Evolutionary conservation across 2,329 filamentous ascomycete genomes (phyloP).

Genomic region (Amesomyces nigricolor): DNA sequence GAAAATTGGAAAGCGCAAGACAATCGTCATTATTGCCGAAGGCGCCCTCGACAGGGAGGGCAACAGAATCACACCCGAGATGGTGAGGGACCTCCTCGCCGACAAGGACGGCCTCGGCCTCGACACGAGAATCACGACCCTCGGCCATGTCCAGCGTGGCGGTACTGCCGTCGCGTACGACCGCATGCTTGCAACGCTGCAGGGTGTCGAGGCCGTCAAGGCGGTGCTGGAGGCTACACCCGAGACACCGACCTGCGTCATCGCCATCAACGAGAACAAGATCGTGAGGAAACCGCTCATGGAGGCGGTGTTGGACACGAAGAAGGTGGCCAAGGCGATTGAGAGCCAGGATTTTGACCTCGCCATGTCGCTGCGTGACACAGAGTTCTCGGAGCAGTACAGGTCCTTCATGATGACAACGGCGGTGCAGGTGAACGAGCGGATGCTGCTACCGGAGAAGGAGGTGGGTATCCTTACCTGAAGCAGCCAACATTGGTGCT

Average conservation of each 20-base stretch:
- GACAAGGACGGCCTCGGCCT: constrained; percentile 68
- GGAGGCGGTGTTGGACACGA: constrained; percentile 80
- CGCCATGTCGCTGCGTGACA: constrained; percentile 83
- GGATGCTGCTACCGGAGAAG: constrained; percentile 60
- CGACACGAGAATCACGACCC: constrained; percentile 89
- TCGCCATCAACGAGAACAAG: constrained; percentile 96
- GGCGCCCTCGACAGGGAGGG: constrained; percentile 82
- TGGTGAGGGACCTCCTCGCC: constrained; percentile 85
- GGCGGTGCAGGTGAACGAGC: constrained; percentile 64
- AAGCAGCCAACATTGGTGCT: constrained; percentile 22
- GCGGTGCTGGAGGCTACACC: constrained; percentile 86
- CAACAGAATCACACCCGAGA: constrained; percentile 72
- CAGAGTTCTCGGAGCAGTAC: constrained; percentile 91
- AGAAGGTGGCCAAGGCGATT: constrained; percentile 77
- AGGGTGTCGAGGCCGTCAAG: constrained; percentile 90
- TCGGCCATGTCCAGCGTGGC: constrained; percentile 96
- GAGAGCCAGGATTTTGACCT: constrained; percentile 76
- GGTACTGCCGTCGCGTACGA: constrained; percentile 91
- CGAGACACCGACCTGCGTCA: constrained; percentile 86
- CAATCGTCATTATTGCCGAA: constrained; percentile 96
- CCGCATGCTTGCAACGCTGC: constrained; percentile 83
- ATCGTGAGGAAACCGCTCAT: constrained; percentile 86
- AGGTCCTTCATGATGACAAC: constrained; percentile 87
- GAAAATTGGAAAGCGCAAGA: constrained; percentile 85
- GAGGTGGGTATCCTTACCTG: constrained; percentile 49